Percentiles rank a stretch among this genome's conserved stretches.
Conservation (phyloP, 2,329 filamentous ascomycete genomes). For the Aspergillus glaucus region DNA sequence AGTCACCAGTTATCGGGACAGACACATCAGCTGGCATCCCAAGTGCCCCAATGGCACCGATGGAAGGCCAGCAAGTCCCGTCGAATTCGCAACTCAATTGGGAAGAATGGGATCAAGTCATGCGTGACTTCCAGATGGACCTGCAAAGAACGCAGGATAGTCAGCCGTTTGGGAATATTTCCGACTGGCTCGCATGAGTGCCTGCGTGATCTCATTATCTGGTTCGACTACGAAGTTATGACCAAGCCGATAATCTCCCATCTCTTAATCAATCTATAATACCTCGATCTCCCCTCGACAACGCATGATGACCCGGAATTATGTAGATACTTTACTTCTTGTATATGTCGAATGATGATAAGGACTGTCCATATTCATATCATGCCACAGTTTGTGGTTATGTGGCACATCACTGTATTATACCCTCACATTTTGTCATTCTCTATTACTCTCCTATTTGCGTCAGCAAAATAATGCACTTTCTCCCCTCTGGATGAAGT, state of each 20-base stretch:
- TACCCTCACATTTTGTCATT: background rate
- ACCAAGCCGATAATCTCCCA: background rate
- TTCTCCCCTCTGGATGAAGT: background rate
- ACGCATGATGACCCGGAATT: background rate
- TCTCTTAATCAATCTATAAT: background rate
- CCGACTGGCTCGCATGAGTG: constrained; percentile 25
- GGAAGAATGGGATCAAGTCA: constrained; percentile 34
- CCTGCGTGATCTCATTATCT: background rate
- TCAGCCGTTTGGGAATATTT: constrained; percentile 16
- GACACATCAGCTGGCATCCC: constrained; percentile 8
- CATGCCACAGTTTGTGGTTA: no score
- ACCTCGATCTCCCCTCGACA: background rate
- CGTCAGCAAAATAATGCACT: background rate
- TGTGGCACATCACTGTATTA: background rate
- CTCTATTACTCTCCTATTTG: background rate
- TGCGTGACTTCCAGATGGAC: constrained; percentile 34
- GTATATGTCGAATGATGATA: background rate
- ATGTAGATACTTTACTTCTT: background rate
- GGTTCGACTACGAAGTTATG: background rate
- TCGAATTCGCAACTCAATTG: constrained; percentile 20
- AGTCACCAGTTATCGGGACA: constrained; percentile 5
- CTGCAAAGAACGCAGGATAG: constrained; percentile 20
- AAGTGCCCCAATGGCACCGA: constrained; percentile 5
- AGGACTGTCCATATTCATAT: no score
- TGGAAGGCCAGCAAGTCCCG: constrained; percentile 10